Evolutionary conservation across 768 basidiomycete genomes (phyloP).

Genomic region (Rhizopogon sp.): DNA sequence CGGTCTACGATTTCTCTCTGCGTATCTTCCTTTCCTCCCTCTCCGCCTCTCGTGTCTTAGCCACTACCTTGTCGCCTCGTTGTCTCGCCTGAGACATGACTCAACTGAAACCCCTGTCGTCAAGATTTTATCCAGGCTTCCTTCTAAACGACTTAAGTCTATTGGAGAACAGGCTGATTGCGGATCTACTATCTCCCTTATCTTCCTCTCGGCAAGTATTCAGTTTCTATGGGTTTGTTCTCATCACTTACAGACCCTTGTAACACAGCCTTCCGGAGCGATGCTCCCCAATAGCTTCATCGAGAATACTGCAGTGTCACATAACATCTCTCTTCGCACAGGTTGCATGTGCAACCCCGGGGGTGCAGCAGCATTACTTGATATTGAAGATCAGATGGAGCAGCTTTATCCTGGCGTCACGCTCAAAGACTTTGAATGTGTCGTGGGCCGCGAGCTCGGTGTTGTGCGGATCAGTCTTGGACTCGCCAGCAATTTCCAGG

Average conservation of each 20-base stretch:
- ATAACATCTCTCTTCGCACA: conserved; percentile 70
- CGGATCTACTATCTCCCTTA: conserved; percentile 57
- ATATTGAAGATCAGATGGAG: conserved; percentile 61
- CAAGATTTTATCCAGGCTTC: conserved; percentile 61
- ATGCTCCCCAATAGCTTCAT: conserved; percentile 71
- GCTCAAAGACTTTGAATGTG: conserved; percentile 54
- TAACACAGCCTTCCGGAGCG: conserved; percentile 52
- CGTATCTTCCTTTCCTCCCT: conserved; percentile 76
- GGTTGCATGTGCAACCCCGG: conserved; percentile 91
- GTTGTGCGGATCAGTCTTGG: conserved; percentile 77
- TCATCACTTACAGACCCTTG: background rate
- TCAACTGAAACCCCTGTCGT: conserved; percentile 54
- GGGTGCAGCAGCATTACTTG: conserved; percentile 68
- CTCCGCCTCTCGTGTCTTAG: conserved; percentile 67
- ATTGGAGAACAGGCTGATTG: conserved; percentile 65
- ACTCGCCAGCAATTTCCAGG: conserved; percentile 72
- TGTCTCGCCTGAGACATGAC: conserved; percentile 60
- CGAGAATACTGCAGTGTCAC: conserved; percentile 59
- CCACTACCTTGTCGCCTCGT: conserved; percentile 51
- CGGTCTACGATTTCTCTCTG: conserved; percentile 71
- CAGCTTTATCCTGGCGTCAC: conserved; percentile 54
- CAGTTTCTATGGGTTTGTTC: background rate
- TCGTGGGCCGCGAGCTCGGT: conserved; percentile 64
- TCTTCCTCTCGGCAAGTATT: conserved; percentile 57
- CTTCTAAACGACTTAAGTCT: conserved; percentile 45